Percentiles rank a stretch among this genome's conserved stretches.
Conservation (phyloP, 371 early-diverging fungal species). For the Blakeslea trispora region DNA sequence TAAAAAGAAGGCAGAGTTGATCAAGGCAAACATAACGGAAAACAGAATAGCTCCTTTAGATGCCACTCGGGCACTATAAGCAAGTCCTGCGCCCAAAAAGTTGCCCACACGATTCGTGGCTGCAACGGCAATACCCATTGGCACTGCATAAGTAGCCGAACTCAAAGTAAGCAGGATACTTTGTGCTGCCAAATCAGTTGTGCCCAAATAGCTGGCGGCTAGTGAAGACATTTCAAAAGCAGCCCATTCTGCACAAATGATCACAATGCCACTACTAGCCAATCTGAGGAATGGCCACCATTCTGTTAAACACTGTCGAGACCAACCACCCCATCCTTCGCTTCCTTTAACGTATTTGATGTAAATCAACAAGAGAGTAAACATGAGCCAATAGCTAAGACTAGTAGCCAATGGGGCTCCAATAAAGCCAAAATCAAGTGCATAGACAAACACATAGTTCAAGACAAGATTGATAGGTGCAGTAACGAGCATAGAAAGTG, state of each 20-base stretch:
- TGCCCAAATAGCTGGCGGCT: constrained; percentile 76
- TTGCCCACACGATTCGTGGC: constrained; percentile 85
- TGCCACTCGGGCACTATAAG: constrained; percentile 48
- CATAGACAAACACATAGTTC: constrained; percentile 77
- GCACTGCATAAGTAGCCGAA: constrained; percentile 70
- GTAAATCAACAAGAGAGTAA: constrained; percentile 63
- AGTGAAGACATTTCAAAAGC: constrained; percentile 48
- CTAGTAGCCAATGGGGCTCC: constrained; percentile 86
- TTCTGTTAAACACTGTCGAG: constrained; percentile 61
- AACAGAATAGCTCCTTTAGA: constrained; percentile 50
- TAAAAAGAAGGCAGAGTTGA: constrained; percentile 43
- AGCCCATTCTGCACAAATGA: constrained; percentile 81
- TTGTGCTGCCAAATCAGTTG: constrained; percentile 82
- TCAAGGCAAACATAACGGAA: constrained; percentile 41
- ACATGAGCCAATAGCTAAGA: constrained; percentile 74
- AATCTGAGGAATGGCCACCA: constrained; percentile 72
- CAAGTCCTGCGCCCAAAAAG: constrained; percentile 56
- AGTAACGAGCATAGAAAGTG: constrained; percentile 68
- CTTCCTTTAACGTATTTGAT: constrained; percentile 66
- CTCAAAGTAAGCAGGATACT: constrained; percentile 76
- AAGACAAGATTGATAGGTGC: constrained; percentile 75
- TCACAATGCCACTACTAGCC: constrained; percentile 71
- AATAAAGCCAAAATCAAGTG: constrained; percentile 70
- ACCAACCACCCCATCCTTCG: constrained; percentile 87
- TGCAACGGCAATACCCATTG: constrained; percentile 73